A percentile compares a stretch with the other conserved stretches of the same genome.
Evolutionary conservation across 2,329 filamentous ascomycete genomes (phyloP).

Genomic region (Colletotrichum magnum): DNA sequence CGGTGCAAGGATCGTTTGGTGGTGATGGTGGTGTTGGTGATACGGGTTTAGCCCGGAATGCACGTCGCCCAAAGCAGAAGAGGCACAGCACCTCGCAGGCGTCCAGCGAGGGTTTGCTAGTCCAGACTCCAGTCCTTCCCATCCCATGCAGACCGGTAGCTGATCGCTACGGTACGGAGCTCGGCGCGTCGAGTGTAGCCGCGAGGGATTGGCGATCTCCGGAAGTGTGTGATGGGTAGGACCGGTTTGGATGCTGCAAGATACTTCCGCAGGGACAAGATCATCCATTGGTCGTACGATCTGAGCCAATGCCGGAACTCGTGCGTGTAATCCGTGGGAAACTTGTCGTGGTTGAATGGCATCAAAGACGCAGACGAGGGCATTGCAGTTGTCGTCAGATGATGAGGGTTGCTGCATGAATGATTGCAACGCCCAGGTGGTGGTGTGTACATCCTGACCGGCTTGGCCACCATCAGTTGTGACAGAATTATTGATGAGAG

Average conservation of each 20-base stretch:
- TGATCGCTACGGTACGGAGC: conserved; percentile 37
- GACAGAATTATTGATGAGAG: conserved; percentile 30
- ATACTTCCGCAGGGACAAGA: conserved; percentile 32
- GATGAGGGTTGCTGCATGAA: conserved; percentile 31
- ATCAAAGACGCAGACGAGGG: conserved; percentile 6
- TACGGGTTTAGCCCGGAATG: conserved; percentile 39
- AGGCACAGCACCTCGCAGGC: conserved; percentile 29
- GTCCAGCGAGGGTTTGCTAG: conserved; percentile 18
- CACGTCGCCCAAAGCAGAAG: conserved; percentile 36
- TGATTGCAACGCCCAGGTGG: conserved; percentile 26
- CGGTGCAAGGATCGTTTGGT: conserved; percentile 26
- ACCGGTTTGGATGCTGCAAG: conserved; percentile 27
- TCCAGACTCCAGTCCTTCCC: conserved; percentile 4
- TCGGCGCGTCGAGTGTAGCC: conserved; percentile 19
- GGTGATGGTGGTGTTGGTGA: conserved; percentile 24
- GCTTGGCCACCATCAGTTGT: conserved; percentile 32
- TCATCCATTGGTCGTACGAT: conserved; percentile 29
- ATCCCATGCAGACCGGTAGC: conserved; percentile 29
- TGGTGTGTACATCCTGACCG: conserved; percentile 31
- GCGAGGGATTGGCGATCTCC: conserved; percentile 33
- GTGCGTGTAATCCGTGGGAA: conserved; percentile 18
- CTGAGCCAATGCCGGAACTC: conserved; percentile 27
- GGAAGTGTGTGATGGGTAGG: conserved; percentile 21
- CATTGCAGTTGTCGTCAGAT: conserved; percentile 30
- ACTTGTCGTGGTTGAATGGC: neutral